Percentiles rank a stretch among this genome's conserved stretches.
Conservation (phyloP, 176 grass and related monocot species). For the Pharus latifolius region DNA sequence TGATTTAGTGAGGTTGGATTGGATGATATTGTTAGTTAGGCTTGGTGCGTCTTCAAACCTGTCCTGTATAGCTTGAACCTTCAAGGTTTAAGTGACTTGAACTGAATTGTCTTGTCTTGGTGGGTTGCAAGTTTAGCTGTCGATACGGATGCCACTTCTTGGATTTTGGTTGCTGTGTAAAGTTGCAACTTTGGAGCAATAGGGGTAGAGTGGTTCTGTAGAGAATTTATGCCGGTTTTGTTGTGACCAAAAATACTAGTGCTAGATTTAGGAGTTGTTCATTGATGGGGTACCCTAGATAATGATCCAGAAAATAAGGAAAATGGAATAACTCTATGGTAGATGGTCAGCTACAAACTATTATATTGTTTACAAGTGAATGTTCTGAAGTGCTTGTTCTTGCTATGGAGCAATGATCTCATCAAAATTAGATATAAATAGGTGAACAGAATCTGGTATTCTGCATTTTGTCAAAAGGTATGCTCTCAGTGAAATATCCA, state of each 20-base stretch:
- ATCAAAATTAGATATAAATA: background rate
- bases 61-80: too few relatives aligned
- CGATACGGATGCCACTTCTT: too few relatives aligned
- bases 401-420: background rate
- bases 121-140: too few relatives aligned
- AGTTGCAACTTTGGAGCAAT: too few relatives aligned
- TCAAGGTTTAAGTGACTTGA: too few relatives aligned
- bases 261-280: background rate
- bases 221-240: too few relatives aligned
- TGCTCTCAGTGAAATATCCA: background rate
- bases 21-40: too few relatives aligned
- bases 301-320: background rate
- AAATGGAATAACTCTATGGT: background rate
- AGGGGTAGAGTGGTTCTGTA: too few relatives aligned
- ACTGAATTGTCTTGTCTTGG: background rate
- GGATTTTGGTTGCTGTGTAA: too few relatives aligned
- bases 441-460: background rate
- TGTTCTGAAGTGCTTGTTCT: background rate
- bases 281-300: background rate
- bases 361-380: background rate
- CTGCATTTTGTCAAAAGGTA: background rate
- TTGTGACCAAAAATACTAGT: too few relatives aligned
- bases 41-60: too few relatives aligned
- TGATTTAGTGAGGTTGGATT: too few relatives aligned
- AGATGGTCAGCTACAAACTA: background rate